Evolutionary conservation across 805 yeast species (phyloP).

Genomic region (Wickerhamiella qilinensis): DNA sequence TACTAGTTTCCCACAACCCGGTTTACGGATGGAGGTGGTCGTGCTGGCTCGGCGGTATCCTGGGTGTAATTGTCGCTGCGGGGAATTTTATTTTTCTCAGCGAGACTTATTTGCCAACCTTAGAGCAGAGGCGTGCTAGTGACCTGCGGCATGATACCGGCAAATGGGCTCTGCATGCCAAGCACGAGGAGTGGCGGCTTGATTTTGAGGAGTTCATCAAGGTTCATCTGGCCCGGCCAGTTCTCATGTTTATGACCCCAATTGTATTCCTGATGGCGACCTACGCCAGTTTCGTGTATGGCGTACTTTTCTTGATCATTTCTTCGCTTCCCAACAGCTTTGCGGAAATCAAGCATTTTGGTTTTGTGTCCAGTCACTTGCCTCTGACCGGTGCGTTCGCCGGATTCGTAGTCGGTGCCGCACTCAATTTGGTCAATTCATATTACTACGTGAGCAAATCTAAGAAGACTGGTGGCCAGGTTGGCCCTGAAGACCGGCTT

Average conservation of each 20-base stretch:
- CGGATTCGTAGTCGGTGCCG: constrained; percentile 22
- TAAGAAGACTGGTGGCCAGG: constrained; percentile 25
- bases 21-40: constrained; percentile 44
- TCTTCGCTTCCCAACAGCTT: constrained; percentile 27
- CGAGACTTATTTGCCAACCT: constrained; percentile 27
- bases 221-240: constrained; percentile 64
- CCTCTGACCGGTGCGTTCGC: constrained; percentile 22
- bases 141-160: constrained; percentile 61
- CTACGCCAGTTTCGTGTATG: constrained; percentile 30
- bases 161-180: constrained; percentile 70
- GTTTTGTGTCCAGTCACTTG: constrained; percentile 17
- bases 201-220: constrained; percentile 50
- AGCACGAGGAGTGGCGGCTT: constrained; percentile 73
- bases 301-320: constrained; percentile 28
- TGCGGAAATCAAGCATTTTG: constrained; percentile 19
- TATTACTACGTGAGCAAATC: constrained; percentile 17
- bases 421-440: constrained; percentile 16
- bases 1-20: constrained; percentile 24
- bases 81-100: constrained; percentile 24
- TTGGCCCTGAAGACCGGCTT: constrained; percentile 45
- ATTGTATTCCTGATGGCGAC: constrained; percentile 26
- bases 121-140: constrained; percentile 50
- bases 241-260: constrained; percentile 48
- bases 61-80: constrained; percentile 22
- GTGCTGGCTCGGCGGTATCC: constrained; percentile 33